These are phyloP conservation scores for Cryptococcus wingfieldii DNA, from an alignment of 1,284 basidiomycete species.

Conservation along the genomic window DNA sequence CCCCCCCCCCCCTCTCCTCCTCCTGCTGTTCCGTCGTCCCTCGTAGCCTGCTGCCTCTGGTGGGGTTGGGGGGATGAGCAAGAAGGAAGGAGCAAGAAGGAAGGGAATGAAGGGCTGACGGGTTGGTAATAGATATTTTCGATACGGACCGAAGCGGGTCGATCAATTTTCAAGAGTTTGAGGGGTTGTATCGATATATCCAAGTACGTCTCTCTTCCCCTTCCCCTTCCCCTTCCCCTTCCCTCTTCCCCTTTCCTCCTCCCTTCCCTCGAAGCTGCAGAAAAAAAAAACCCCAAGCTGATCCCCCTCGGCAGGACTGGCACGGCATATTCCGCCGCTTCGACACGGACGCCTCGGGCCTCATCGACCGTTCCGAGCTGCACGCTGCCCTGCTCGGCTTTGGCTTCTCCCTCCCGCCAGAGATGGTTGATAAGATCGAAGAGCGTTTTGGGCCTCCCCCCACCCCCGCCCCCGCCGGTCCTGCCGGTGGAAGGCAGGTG, in stretches of 20 bases:
- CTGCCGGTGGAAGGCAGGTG: conserved; percentile 12
- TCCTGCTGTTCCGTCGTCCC: no score
- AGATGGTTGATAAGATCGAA: conserved; percentile 46
- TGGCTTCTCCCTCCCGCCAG: conserved; percentile 45
- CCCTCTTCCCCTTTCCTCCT: not conserved
- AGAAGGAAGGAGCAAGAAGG: no score
- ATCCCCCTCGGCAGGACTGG: conserved; percentile 38
- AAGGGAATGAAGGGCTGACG: not conserved
- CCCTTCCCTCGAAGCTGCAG: not conserved
- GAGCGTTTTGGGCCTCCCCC: conserved; percentile 47
- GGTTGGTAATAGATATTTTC: conserved; percentile 39
- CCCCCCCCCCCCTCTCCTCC: no score
- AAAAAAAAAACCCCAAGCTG: not conserved
- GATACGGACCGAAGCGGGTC: conserved; percentile 47
- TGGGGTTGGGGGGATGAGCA: no score
- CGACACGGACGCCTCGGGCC: conserved; percentile 46
- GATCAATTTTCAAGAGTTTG: conserved; percentile 49
- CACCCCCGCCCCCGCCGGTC: no score
- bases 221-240: not conserved
- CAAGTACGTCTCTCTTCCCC: conserved; percentile 25
- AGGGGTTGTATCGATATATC: conserved; percentile 49
- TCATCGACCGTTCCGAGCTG: conserved; percentile 48
- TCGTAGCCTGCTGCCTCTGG: no score
- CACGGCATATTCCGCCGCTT: conserved; percentile 49
- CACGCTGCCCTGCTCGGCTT: conserved; percentile 48